A percentile compares a stretch with the other conserved stretches of the same genome.
Evolutionary conservation across 2,329 filamentous ascomycete species (phyloP).

Genomic region (Diplocarpon rosae): DNA sequence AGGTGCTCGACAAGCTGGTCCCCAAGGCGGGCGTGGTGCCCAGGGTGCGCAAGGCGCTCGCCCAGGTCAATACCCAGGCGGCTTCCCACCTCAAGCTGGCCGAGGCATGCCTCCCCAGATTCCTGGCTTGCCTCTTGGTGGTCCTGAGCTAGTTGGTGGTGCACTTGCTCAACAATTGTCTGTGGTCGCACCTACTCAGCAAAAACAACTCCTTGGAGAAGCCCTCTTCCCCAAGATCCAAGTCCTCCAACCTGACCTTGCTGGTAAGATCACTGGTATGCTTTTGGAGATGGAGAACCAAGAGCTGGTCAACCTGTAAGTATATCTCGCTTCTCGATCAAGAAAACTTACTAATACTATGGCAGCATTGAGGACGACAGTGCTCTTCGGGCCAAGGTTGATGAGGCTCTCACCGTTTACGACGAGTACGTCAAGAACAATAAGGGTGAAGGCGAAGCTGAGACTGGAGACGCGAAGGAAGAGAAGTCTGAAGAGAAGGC

Average conservation of each 20-base stretch:
- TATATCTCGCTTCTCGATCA: constrained; percentile 24
- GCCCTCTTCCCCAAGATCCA: constrained; percentile 98
- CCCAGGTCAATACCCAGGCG: constrained; percentile 27
- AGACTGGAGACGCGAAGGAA: constrained; percentile 35
- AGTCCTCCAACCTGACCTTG: constrained; percentile 84
- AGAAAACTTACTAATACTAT: constrained; percentile 23
- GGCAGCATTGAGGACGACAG: constrained; percentile 75
- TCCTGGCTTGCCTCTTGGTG: constrained; percentile 22
- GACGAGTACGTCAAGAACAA: constrained; percentile 88
- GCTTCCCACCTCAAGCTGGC: constrained; percentile 28
- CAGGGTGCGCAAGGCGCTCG: constrained; percentile 29
- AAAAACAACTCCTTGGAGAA: constrained; percentile 98
- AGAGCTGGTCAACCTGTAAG: constrained; percentile 92
- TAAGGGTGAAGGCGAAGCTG: constrained; percentile 28
- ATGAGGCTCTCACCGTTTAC: constrained; percentile 93
- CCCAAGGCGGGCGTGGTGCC: constrained; percentile 27
- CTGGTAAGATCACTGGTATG: constrained; percentile 99
- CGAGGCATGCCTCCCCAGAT: constrained; percentile 28
- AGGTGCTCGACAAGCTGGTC: constrained; percentile 36
- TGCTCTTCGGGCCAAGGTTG: constrained; percentile 88
- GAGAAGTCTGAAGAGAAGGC: constrained; percentile 42
- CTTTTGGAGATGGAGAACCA: constrained; percentile 97
- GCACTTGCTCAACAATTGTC: constrained; percentile 49
- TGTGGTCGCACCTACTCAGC: constrained; percentile 52
- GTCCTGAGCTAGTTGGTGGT: constrained; percentile 26